These are phyloP conservation scores for Naematelia encephala DNA, from an alignment of 768 basidiomycete species.

Conservation along the genomic window DNA sequence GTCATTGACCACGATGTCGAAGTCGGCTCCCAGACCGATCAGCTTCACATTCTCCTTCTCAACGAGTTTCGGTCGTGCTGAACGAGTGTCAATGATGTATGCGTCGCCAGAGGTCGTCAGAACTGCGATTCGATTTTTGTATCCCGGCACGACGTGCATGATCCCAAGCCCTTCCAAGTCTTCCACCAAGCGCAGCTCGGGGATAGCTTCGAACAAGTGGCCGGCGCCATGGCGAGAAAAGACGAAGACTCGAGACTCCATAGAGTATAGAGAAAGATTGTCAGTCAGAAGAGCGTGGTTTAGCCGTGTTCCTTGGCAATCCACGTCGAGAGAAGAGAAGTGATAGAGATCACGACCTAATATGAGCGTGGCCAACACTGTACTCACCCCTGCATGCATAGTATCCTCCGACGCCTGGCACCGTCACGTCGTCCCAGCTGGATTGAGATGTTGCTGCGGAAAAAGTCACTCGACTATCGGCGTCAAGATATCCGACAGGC, in stretches of 20 bases:
- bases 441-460: background rate
- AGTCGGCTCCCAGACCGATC: conserved; percentile 29
- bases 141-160: conserved; percentile 11
- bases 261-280: conserved; percentile 15
- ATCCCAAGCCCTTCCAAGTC: conserved; percentile 31
- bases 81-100: conserved; percentile 18
- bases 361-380: background rate
- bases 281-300: background rate
- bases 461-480: conserved; percentile 11
- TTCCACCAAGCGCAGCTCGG: conserved; percentile 10
- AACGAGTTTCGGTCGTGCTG: conserved; percentile 15
- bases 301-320: conserved; percentile 6
- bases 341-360: conserved; percentile 6
- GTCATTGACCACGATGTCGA: conserved; percentile 29
- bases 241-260: conserved; percentile 31
- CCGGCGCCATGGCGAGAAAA: conserved; percentile 5
- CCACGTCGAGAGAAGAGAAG: conserved; percentile 12
- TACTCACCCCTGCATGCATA: conserved; percentile 17
- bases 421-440: conserved; percentile 18
- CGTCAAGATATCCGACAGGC: conserved; percentile 13
- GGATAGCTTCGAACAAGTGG: conserved; percentile 25
- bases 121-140: conserved; percentile 20
- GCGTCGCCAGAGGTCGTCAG: conserved; percentile 25
- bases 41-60: conserved; percentile 23
- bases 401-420: conserved; percentile 19